Percentiles rank a stretch among this genome's conserved stretches.
These are phyloP conservation scores for Puya raimondii DNA, from an alignment of 176 grass and related monocot genomes.

Conservation along the genomic window DNA sequence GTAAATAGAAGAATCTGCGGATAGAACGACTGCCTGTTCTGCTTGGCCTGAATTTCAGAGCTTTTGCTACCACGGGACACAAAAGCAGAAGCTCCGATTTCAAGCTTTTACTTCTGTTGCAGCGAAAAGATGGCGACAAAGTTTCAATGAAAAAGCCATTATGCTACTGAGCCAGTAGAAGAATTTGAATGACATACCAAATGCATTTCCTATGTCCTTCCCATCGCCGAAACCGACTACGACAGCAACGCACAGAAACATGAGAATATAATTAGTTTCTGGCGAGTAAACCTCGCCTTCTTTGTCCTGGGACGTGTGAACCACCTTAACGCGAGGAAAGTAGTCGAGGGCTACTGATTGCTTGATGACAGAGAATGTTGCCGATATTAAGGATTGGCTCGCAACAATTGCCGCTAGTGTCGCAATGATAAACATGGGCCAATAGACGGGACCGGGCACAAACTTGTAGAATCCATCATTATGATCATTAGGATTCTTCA, in stretches of 20 bases:
- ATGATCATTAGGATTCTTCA: slow-evolving; percentile 60
- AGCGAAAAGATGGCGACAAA: not conserved
- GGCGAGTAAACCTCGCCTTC: slow-evolving; percentile 91
- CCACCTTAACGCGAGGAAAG: slow-evolving; percentile 78
- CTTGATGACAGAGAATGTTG: slow-evolving; percentile 85
- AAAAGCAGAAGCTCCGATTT: too few species aligned
- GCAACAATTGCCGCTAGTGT: slow-evolving; percentile 70
- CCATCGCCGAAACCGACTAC: slow-evolving; percentile 66
- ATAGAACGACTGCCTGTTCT: not conserved
- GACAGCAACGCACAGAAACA: slow-evolving; percentile 64
- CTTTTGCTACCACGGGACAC: too few species aligned
- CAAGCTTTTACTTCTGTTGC: too few species aligned
- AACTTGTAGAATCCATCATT: slow-evolving; percentile 79
- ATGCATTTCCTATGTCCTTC: slow-evolving; percentile 76
- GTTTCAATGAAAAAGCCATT: slow-evolving; percentile 3
- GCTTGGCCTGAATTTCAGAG: too few species aligned
- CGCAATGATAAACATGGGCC: slow-evolving; percentile 77
- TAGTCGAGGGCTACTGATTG: slow-evolving; percentile 72
- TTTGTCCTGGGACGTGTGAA: slow-evolving; percentile 65
- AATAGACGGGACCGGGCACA: slow-evolving; percentile 55
- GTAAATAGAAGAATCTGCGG: not conserved
- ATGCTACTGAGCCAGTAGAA: not conserved
- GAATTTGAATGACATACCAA: slow-evolving; percentile 34
- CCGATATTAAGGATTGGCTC: slow-evolving; percentile 82
- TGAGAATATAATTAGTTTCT: slow-evolving; percentile 81